Evolutionary conservation across 345 rosid genomes (phyloP).

Genomic region (Acer negundo): DNA sequence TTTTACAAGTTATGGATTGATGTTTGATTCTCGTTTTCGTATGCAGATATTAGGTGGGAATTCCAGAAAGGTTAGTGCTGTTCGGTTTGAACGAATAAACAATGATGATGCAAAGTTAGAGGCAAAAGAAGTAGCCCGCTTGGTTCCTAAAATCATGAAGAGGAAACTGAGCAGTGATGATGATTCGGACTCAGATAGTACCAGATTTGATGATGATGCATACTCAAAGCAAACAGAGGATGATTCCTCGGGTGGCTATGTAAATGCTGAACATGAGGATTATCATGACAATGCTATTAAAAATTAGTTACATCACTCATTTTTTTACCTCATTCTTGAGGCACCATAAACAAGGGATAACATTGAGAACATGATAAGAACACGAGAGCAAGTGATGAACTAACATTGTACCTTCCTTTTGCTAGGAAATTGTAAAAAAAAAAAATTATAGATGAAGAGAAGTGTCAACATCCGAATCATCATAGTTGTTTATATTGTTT

Average conservation of each 20-base stretch:
- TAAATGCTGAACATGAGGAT: constrained; percentile 49
- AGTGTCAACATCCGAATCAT: constrained; percentile 3
- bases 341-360: constrained; percentile 23
- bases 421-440: constrained; percentile 14
- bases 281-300: constrained; percentile 25
- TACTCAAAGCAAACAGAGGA: constrained; percentile 39
- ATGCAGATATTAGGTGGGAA: constrained; percentile 90
- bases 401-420: constrained; percentile 21
- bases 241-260: constrained; percentile 46
- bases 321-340: constrained; percentile 25
- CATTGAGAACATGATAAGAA: constrained; percentile 24
- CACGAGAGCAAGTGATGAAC: constrained; percentile 21
- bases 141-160: constrained; percentile 76
- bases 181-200: constrained; percentile 41
- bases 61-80: constrained; percentile 95
- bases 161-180: constrained; percentile 78
- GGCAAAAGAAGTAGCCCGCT: constrained; percentile 64
- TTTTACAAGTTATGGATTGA: constrained; percentile 16
- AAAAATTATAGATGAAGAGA: neutral
- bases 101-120: constrained; percentile 49
- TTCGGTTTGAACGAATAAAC: constrained; percentile 73
- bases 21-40: constrained; percentile 12
- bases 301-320: constrained; percentile 31
- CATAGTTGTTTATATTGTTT: constrained; percentile 19
- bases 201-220: constrained; percentile 38